Evolutionary conservation across 2,329 filamentous ascomycete genomes (phyloP).

Genomic region (Talaromyces sp.): DNA sequence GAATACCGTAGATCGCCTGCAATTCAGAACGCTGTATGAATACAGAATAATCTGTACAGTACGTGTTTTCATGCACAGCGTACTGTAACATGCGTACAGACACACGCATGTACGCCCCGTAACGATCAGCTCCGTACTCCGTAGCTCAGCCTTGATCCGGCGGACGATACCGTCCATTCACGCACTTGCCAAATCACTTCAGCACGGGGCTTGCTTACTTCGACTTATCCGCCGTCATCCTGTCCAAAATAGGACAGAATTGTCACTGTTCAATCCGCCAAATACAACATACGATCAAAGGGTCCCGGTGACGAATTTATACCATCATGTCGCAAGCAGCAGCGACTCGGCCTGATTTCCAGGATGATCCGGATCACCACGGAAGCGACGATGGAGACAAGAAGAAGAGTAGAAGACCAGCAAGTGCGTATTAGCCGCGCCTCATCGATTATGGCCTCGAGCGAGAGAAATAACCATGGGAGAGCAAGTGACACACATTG

Average conservation of each 20-base stretch:
- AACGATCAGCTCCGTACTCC: not conserved
- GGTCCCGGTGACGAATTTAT: not conserved
- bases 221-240: conserved; percentile 1
- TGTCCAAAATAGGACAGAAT: conserved; percentile 8
- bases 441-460: not conserved
- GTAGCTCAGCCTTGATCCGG: conserved; percentile 1
- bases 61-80: not conserved
- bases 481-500: not conserved
- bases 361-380: conserved; percentile 43
- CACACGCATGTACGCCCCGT: not conserved
- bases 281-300: not conserved
- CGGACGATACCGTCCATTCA: not conserved
- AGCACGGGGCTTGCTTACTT: conserved; percentile 1
- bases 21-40: not conserved
- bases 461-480: not conserved
- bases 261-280: not conserved
- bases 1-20: not conserved
- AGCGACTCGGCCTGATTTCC: conserved; percentile 39
- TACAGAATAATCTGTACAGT: not conserved
- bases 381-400: conserved; percentile 52
- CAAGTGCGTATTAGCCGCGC: conserved; percentile 58
- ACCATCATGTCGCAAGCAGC: conserved; percentile 44
- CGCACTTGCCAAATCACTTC: conserved; percentile 7
- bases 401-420: conserved; percentile 89
- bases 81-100: not conserved